Percentiles rank a stretch among this genome's conserved stretches.
Conservation (phyloP, 2,329 filamentous ascomycete genomes). For the Ceratocystis huliohia region DNA sequence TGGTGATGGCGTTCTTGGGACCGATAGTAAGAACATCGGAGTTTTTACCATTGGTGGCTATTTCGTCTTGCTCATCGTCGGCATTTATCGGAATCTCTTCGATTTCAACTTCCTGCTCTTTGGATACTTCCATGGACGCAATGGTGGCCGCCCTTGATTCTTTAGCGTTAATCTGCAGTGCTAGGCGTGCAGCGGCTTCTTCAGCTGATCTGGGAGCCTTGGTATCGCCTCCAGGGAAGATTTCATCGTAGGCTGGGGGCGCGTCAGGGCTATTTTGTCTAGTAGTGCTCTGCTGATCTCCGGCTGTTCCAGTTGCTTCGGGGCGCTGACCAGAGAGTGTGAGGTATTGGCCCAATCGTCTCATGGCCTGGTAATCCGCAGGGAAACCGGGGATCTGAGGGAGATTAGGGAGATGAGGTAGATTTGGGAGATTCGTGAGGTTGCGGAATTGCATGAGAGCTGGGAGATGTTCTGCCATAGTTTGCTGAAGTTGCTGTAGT, state of each 20-base stretch:
- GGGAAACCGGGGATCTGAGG: slow-evolving; percentile 48
- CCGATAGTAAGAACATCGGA: slow-evolving; percentile 44
- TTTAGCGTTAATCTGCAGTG: slow-evolving; percentile 17
- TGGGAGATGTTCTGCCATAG: slow-evolving; percentile 42
- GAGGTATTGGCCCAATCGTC: slow-evolving; percentile 55
- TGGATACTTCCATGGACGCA: slow-evolving; percentile 23
- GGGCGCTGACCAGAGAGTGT: slow-evolving; percentile 48
- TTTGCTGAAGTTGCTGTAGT: slow-evolving; percentile 64
- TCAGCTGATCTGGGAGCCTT: slow-evolving; percentile 39
- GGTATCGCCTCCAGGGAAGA: slow-evolving; percentile 47
- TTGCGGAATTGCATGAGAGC: slow-evolving; percentile 46
- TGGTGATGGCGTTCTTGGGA: slow-evolving; percentile 49
- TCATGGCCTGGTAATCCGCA: slow-evolving; percentile 62
- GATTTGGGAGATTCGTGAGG: slow-evolving; percentile 37
- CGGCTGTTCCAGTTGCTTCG: slow-evolving; percentile 33
- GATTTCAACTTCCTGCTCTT: slow-evolving; percentile 24
- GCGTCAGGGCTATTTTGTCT: slow-evolving; percentile 28
- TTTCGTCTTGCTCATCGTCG: slow-evolving; percentile 23
- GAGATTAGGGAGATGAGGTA: slow-evolving; percentile 40
- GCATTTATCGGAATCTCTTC: slow-evolving; percentile 40
- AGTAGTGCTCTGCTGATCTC: neutral
- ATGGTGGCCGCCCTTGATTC: slow-evolving; percentile 34
- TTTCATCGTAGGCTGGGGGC: slow-evolving; percentile 67
- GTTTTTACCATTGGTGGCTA: slow-evolving; percentile 25
- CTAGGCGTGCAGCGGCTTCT: slow-evolving; percentile 36